A percentile compares a stretch with the other conserved stretches of the same genome.
These are phyloP conservation scores for Entomortierella parvispora DNA, from an alignment of 192 early-diverging fungal species.

Conservation along the genomic window DNA sequence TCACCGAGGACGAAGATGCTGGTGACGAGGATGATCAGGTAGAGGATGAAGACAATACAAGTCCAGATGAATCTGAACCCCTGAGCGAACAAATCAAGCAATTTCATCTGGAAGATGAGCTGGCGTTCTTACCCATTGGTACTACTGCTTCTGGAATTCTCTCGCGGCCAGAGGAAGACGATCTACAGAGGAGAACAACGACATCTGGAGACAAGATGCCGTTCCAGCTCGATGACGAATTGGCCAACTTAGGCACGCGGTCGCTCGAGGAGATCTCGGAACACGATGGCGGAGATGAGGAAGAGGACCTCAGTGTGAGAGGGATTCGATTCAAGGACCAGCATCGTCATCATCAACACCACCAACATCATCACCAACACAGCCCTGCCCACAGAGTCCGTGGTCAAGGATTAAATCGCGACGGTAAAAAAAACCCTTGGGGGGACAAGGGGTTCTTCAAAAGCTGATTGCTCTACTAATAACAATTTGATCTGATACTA, in stretches of 20 bases:
- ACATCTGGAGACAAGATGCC: constrained; percentile 48
- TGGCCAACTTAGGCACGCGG: constrained; percentile 30
- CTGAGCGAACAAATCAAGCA: constrained; percentile 46
- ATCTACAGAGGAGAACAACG: constrained; percentile 14
- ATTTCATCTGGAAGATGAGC: constrained; percentile 34
- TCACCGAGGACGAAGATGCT: constrained; percentile 23
- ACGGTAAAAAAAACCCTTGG: constrained; percentile 9
- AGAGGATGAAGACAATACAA: constrained; percentile 15
- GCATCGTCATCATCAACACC: too few species aligned
- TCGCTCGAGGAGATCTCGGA: constrained; percentile 32
- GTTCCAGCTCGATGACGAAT: constrained; percentile 42
- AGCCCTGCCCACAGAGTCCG: neutral
- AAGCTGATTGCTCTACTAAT: neutral
- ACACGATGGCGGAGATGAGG: constrained; percentile 35
- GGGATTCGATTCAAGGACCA: constrained; percentile 34
- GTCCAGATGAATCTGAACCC: constrained; percentile 36
- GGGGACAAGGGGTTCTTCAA: neutral
- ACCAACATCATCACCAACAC: too few species aligned
- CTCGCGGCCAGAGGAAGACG: neutral
- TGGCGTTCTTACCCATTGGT: constrained; percentile 44
- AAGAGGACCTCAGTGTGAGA: constrained; percentile 8
- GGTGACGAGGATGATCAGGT: constrained; percentile 10
- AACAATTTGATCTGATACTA: too few species aligned
- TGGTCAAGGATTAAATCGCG: constrained; percentile 18
- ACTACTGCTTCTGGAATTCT: constrained; percentile 19